A percentile compares a stretch with the other conserved stretches of the same genome.
These are phyloP conservation scores for Talaromyces marneffei DNA, from an alignment of 2,329 filamentous ascomycete genomes.

Conservation along the genomic window DNA sequence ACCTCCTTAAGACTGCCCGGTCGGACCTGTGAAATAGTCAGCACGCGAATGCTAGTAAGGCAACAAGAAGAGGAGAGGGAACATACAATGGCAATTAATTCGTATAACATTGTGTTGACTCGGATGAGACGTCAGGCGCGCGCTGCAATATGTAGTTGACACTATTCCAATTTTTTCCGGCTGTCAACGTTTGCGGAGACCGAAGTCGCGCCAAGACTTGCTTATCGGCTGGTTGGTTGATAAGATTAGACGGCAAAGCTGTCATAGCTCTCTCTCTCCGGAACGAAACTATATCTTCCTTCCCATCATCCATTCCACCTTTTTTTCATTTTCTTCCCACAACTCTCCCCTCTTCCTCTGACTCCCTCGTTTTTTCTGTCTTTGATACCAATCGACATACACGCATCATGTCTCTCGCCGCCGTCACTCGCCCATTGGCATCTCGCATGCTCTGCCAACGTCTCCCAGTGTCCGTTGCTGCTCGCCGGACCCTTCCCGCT, in stretches of 20 bases:
- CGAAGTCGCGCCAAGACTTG: slow-evolving; percentile 1
- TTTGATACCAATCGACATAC: background rate
- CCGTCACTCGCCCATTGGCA: slow-evolving; percentile 32
- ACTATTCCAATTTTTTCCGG: background rate
- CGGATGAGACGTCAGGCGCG: slow-evolving; percentile 17
- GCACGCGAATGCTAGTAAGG: background rate
- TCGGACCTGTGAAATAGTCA: slow-evolving; percentile 62
- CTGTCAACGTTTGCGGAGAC: background rate
- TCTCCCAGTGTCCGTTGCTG: slow-evolving; percentile 22
- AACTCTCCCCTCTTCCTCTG: slow-evolving; percentile 14
- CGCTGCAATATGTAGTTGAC: background rate
- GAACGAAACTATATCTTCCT: slow-evolving; percentile 16
- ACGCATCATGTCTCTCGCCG: slow-evolving; percentile 34
- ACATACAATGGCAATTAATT: slow-evolving; percentile 89
- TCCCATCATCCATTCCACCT: slow-evolving; percentile 10
- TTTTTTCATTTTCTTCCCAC: slow-evolving; percentile 8
- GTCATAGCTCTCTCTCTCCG: slow-evolving; percentile 16
- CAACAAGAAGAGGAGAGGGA: background rate
- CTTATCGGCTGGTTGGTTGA: background rate
- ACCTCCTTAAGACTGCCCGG: slow-evolving; percentile 85
- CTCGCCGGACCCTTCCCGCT: slow-evolving; percentile 27
- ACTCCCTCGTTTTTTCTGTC: background rate
- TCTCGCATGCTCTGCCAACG: slow-evolving; percentile 34
- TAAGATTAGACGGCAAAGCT: slow-evolving; percentile 1
- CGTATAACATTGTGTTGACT: slow-evolving; percentile 73